phyloP scores from a whole-genome alignment of 768 basidiomycete species.

The Nevesoporus exiguus region DNA sequence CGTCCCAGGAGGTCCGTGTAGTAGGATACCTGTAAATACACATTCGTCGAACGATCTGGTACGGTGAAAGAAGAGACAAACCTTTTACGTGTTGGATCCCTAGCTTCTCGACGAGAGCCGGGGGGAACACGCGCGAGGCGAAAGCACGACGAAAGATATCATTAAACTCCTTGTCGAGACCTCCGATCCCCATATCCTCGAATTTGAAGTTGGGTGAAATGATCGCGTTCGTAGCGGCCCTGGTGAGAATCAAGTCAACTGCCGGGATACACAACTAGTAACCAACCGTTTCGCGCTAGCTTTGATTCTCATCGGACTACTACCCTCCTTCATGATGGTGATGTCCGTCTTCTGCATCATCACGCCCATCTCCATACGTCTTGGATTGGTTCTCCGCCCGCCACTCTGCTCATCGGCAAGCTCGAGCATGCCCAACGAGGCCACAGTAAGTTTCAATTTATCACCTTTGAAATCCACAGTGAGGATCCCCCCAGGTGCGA shows the following conservation, averaged over 20 bases:
- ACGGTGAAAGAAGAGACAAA: slow-evolving; percentile 27
- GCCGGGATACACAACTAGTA: neutral
- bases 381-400: slow-evolving; percentile 31
- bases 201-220: slow-evolving; percentile 99
- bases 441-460: slow-evolving; percentile 69
- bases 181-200: slow-evolving; percentile 99
- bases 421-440: slow-evolving; percentile 56
- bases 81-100: slow-evolving; percentile 99
- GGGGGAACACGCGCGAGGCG: slow-evolving; percentile 97
- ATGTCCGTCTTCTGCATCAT: slow-evolving; percentile 92
- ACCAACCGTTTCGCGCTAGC: slow-evolving; percentile 84
- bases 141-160: slow-evolving; percentile 99
- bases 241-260: slow-evolving; percentile 28
- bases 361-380: slow-evolving; percentile 55
- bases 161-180: slow-evolving; percentile 90
- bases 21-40: slow-evolving; percentile 66
- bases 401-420: slow-evolving; percentile 59
- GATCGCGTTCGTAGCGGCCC: slow-evolving; percentile 90
- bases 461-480: slow-evolving; percentile 89
- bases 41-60: neutral
- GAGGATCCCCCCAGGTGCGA: slow-evolving; percentile 65
- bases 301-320: slow-evolving; percentile 85
- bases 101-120: slow-evolving; percentile 92
- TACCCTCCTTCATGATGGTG: slow-evolving; percentile 79
- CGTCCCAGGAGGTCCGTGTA: slow-evolving; percentile 96